A percentile compares a stretch with the other conserved stretches of the same genome.
Evolutionary conservation across 2,329 filamentous ascomycete species (phyloP).

Genomic region (Fusarium chuoi): DNA sequence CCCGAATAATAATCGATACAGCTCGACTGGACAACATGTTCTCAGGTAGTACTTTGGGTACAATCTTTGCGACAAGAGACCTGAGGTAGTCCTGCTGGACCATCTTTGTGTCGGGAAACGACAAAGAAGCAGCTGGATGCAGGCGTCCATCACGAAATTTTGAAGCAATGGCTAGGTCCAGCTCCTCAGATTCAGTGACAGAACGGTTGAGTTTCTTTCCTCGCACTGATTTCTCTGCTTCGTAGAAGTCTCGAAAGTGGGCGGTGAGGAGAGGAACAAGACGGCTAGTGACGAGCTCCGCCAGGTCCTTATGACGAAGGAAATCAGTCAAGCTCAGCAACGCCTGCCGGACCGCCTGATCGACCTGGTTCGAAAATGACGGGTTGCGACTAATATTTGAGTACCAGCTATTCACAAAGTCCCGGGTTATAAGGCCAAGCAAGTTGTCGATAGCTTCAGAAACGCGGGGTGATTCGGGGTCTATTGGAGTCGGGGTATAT

Average conservation of each 20-base stretch:
- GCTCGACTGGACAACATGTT: constrained; percentile 81
- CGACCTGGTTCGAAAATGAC: constrained; percentile 86
- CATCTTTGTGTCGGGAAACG: constrained; percentile 84
- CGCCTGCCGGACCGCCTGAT: constrained; percentile 79
- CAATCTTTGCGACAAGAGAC: constrained; percentile 74
- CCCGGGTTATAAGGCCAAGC: constrained; percentile 78
- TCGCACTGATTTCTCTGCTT: constrained; percentile 86
- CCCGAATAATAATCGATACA: constrained; percentile 82
- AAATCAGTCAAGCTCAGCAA: constrained; percentile 77
- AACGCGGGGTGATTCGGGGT: constrained; percentile 78
- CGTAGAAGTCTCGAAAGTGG: constrained; percentile 90
- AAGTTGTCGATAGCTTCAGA: constrained; percentile 84
- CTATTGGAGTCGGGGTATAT: constrained; percentile 77
- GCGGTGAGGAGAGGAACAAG: constrained; percentile 88
- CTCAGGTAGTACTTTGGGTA: constrained; percentile 79
- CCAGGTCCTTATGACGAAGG: constrained; percentile 80
- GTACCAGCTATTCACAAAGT: constrained; percentile 93
- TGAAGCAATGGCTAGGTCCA: constrained; percentile 93
- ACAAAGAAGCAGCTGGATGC: constrained; percentile 84
- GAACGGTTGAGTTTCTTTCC: constrained; percentile 88
- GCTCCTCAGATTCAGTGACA: constrained; percentile 94
- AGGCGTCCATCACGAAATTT: constrained; percentile 91
- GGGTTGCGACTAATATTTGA: constrained; percentile 82
- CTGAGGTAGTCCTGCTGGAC: constrained; percentile 91
- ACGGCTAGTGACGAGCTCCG: constrained; percentile 82